phyloP scores from a whole-genome alignment of 768 basidiomycete species.

The Boletus eberwhitei region DNA sequence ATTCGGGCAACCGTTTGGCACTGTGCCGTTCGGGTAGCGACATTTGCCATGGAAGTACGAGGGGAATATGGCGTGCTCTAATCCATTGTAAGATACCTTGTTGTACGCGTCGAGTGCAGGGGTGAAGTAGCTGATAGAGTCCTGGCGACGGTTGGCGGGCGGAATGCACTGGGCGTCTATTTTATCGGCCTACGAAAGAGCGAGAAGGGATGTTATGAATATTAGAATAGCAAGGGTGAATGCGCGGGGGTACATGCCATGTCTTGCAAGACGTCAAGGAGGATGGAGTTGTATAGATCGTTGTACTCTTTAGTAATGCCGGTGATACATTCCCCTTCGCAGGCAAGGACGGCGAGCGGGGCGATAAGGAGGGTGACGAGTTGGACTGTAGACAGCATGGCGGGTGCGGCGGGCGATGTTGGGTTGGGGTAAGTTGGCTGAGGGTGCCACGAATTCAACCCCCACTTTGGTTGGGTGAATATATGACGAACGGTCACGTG shows the following conservation, averaged over 20 bases:
- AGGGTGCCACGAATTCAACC: not conserved
- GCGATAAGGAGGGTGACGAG: slow-evolving; percentile 26
- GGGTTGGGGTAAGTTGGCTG: not conserved
- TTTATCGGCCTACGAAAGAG: slow-evolving; percentile 31
- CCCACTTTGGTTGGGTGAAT: not conserved
- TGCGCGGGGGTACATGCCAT: slow-evolving; percentile 39
- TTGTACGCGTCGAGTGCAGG: slow-evolving; percentile 49
- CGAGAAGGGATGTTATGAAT: not conserved
- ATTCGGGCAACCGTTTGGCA: slow-evolving; percentile 72
- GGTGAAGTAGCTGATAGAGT: slow-evolving; percentile 37
- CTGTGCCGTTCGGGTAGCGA: slow-evolving; percentile 45
- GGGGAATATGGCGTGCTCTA: slow-evolving; percentile 62
- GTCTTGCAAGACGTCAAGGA: slow-evolving; percentile 37
- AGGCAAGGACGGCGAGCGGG: slow-evolving; percentile 46
- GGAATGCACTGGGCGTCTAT: slow-evolving; percentile 35
- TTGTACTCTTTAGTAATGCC: slow-evolving; percentile 56
- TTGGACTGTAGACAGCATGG: slow-evolving; percentile 22
- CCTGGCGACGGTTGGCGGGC: slow-evolving; percentile 17
- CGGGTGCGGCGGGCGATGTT: slow-evolving; percentile 7
- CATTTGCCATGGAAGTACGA: slow-evolving; percentile 78
- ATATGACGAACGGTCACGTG: slow-evolving; percentile 20
- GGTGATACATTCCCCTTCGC: slow-evolving; percentile 68
- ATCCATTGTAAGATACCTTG: slow-evolving; percentile 38
- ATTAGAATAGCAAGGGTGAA: not conserved
- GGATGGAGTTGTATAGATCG: slow-evolving; percentile 44